A percentile compares a stretch with the other conserved stretches of the same genome.
These are phyloP conservation scores for Dispira simplex DNA, from an alignment of 192 early-diverging fungal genomes.

Conservation along the genomic window DNA sequence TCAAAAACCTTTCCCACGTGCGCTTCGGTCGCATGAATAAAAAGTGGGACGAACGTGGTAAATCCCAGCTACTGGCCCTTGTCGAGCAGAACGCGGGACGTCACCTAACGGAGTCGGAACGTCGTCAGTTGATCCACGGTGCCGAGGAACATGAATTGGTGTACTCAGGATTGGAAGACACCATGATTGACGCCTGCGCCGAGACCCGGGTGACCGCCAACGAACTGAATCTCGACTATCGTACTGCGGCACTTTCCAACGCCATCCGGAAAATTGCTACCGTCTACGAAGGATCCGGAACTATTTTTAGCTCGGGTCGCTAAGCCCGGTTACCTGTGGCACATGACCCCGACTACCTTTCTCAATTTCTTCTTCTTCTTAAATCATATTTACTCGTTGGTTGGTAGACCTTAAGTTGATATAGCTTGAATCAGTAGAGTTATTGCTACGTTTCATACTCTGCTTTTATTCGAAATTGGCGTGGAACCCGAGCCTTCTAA, in stretches of 20 bases:
- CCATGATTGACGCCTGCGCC: slow-evolving; percentile 65
- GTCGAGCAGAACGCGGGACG: slow-evolving; percentile 67
- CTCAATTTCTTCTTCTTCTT: too few relatives aligned
- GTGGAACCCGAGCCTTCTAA: too few relatives aligned
- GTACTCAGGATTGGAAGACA: slow-evolving; percentile 74
- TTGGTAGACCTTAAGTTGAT: too few relatives aligned
- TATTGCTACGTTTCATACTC: too few relatives aligned
- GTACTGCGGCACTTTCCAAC: slow-evolving; percentile 61
- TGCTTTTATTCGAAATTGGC: too few relatives aligned
- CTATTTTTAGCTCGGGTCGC: slow-evolving; percentile 41
- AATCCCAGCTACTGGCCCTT: slow-evolving; percentile 43
- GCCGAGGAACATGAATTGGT: slow-evolving; percentile 74
- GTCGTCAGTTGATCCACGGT: slow-evolving; percentile 60
- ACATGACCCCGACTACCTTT: too few relatives aligned
- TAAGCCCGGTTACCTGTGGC: too few relatives aligned
- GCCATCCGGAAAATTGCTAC: slow-evolving; percentile 72
- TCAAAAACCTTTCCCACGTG: slow-evolving; percentile 73
- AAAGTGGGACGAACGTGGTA: slow-evolving; percentile 66
- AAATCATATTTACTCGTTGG: too few relatives aligned
- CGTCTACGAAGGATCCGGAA: slow-evolving; percentile 55
- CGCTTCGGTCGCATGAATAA: slow-evolving; percentile 76
- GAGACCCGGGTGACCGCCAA: slow-evolving; percentile 57
- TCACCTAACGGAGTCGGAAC: slow-evolving; percentile 50
- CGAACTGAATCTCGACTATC: slow-evolving; percentile 48
- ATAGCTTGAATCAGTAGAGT: too few relatives aligned